A percentile compares a stretch with the other conserved stretches of the same genome.
Evolutionary conservation across 768 basidiomycete species (phyloP).

Genomic region (Antrodiella citrinella): DNA sequence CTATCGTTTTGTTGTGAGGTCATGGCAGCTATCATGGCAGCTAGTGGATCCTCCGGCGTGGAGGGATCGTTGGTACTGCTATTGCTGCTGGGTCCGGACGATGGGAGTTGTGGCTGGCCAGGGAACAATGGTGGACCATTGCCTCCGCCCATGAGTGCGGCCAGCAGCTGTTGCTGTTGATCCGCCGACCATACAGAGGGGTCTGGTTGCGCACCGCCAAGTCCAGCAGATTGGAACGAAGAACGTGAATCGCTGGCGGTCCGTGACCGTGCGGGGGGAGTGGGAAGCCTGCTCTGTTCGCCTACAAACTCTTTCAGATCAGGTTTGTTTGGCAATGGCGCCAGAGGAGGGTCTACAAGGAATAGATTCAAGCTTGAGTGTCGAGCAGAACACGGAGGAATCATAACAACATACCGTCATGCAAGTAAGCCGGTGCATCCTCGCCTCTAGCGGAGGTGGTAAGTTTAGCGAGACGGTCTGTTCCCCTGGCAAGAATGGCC

Average conservation of each 20-base stretch:
- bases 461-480: slow-evolving; percentile 70
- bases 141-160: slow-evolving; percentile 43
- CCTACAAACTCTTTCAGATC: slow-evolving; percentile 29
- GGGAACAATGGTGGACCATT: slow-evolving; percentile 5
- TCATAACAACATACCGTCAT: slow-evolving; percentile 33
- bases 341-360: slow-evolving; percentile 32
- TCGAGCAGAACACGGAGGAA: slow-evolving; percentile 4
- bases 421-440: slow-evolving; percentile 48
- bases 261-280: slow-evolving; percentile 18
- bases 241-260: slow-evolving; percentile 19
- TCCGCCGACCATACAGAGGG: slow-evolving; percentile 60
- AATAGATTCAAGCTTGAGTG: not conserved
- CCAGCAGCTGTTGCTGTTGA: slow-evolving; percentile 61
- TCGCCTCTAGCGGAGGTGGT: slow-evolving; percentile 70
- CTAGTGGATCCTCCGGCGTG: slow-evolving; percentile 23
- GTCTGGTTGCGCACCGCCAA: slow-evolving; percentile 29
- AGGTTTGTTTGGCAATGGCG: slow-evolving; percentile 23
- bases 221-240: slow-evolving; percentile 13
- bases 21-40: slow-evolving; percentile 18
- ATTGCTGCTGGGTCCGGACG: slow-evolving; percentile 1
- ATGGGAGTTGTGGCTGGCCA: slow-evolving; percentile 4
- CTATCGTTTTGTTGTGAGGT: slow-evolving; percentile 20
- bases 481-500: slow-evolving; percentile 66
- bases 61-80: not conserved
- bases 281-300: slow-evolving; percentile 26